Evolutionary conservation across 2,329 filamentous ascomycete species (phyloP), one percentile per base, ranked within the genome.

Genomic region (Alternaria metachromatica): DNA sequence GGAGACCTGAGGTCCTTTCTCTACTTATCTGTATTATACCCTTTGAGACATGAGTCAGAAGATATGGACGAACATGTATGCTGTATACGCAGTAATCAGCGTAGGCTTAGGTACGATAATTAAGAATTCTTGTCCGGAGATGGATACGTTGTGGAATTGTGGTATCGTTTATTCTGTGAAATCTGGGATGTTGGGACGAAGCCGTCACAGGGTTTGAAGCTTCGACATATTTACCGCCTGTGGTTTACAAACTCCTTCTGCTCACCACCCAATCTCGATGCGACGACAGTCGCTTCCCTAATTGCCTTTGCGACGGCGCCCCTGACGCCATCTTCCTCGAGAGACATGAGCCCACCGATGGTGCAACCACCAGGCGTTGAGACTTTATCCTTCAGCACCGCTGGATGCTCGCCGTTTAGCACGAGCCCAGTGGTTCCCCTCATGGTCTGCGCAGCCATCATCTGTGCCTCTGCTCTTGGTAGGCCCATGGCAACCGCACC

Each of bases 401-500:
- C 91, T 2, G 92, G 92, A 78, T 94, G 92, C 76, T 93, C 90
- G 13, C 91, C 91, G 58, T 81, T 85, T 59, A 92, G 83, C 11
- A 94, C 88, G 71, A 94, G 75, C 0, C 87, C 88, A 0, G 91
- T 90, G 0, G 90, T 88, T 21, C 92, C 92, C 68, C 87, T 86
- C 90, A 94, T 93, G 12, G 89, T 89, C 83, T 95, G 92, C 2
- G 91, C 90, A 25, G 91, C 91, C 91, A 95, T 94, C 64, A 87
- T 82, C 76, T 89, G 88, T 1, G 92, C 92, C 75, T 94, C 91
- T 3, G 86, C 87, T 51, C 91, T 84, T 5, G 91, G 90, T 30
- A 95, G 75, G 0, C 92, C 92, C 89, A 93, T 92, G 13, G 92
- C 91, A 1, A 95, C 90, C 5, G 89, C 92, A 7, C 91, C 92